Percentiles rank a stretch among this genome's conserved stretches.
Conservation (phyloP, 164 flowering plant species). For the Aristolochia contorta region DNA sequence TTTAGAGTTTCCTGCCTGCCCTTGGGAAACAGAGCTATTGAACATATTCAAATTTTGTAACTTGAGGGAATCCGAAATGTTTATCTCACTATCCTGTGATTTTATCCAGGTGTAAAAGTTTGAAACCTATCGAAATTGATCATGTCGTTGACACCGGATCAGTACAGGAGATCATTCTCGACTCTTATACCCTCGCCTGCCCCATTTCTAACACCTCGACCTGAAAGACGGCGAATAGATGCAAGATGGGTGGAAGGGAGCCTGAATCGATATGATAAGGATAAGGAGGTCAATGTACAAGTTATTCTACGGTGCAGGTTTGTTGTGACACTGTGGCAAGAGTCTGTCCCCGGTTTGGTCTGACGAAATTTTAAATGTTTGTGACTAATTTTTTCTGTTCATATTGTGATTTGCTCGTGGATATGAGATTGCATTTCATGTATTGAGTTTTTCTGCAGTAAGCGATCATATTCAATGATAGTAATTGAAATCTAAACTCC, state of each 20-base stretch:
- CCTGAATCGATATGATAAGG: slow-evolving; percentile 34
- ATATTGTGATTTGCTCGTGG: not conserved
- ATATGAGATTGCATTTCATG: too few relatives aligned
- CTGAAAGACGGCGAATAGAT: slow-evolving; percentile 50
- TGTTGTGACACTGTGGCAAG: not conserved
- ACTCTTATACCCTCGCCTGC: slow-evolving; percentile 38
- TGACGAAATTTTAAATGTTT: not conserved
- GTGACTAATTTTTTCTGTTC: not conserved
- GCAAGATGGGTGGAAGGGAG: slow-evolving; percentile 35
- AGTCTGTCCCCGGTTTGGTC: not conserved
- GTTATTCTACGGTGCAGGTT: slow-evolving; percentile 85
- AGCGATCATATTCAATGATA: too few relatives aligned
- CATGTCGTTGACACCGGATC: slow-evolving; percentile 58
- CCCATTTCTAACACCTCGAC: slow-evolving; percentile 69
- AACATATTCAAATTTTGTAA: not conserved
- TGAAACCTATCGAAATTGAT: not conserved
- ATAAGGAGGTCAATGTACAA: slow-evolving; percentile 66
- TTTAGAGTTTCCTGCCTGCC: too few relatives aligned
- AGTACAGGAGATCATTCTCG: slow-evolving; percentile 34
- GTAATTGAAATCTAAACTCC: too few relatives aligned
- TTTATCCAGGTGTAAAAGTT: not conserved
- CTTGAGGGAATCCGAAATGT: not conserved
- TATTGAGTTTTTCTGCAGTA: too few relatives aligned
- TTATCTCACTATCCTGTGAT: not conserved
- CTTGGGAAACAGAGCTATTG: too few relatives aligned